phyloP scores from a whole-genome alignment of 768 basidiomycete species.

The Pleurotus djamor region DNA sequence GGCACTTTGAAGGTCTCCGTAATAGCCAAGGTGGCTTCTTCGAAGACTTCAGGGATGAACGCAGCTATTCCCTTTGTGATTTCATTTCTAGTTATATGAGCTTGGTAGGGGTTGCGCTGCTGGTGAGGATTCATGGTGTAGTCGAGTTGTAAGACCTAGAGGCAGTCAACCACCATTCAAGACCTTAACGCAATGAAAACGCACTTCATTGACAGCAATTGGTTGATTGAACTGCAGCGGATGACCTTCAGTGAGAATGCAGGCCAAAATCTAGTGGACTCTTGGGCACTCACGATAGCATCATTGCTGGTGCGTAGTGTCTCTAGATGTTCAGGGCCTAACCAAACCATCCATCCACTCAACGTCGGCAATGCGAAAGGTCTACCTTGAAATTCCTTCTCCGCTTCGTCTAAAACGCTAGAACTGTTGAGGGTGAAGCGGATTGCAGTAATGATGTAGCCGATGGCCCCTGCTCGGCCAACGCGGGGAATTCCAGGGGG shows the following conservation, averaged over 20 bases:
- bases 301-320: constrained; percentile 28
- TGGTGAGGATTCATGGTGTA: constrained; percentile 36
- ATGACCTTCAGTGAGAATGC: neutral
- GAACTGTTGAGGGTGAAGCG: constrained; percentile 28
- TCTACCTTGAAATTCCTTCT: constrained; percentile 20
- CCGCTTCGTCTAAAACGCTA: constrained; percentile 25
- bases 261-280: no score
- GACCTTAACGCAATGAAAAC: no score
- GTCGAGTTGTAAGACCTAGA: constrained; percentile 26
- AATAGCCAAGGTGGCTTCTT: constrained; percentile 29
- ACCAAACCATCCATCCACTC: constrained; percentile 30
- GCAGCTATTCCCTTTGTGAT: constrained; percentile 32
- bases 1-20: constrained; percentile 20
- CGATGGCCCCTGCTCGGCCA: constrained; percentile 28
- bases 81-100: constrained; percentile 29
- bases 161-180: no score
- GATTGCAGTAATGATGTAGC: constrained; percentile 31
- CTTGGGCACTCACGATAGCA: constrained; percentile 26
- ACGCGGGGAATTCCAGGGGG: constrained; percentile 28
- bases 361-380: constrained; percentile 34
- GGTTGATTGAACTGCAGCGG: constrained; percentile 29
- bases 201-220: constrained; percentile 26
- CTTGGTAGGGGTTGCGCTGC: constrained; percentile 30
- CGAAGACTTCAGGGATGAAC: constrained; percentile 33
- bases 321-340: constrained; percentile 28